Conservation (phyloP, 1,284 basidiomycete genomes). For the Irpex sp. region DNA sequence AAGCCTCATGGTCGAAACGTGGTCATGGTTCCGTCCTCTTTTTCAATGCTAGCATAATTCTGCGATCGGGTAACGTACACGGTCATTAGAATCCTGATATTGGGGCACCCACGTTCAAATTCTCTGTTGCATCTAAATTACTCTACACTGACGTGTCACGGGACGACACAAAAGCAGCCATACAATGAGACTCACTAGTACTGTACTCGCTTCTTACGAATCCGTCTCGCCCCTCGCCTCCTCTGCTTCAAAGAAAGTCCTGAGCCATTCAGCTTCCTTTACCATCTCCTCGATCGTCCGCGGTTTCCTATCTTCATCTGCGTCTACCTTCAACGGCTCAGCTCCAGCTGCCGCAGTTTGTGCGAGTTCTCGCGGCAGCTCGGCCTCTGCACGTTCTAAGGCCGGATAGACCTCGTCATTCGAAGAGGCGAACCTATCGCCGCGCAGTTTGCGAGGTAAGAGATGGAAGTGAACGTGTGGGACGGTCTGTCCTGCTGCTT, state of each 20-base stretch:
- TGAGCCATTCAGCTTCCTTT: slow-evolving; percentile 32
- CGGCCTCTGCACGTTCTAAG: slow-evolving; percentile 64
- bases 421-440: slow-evolving; percentile 57
- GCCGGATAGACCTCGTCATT: slow-evolving; percentile 82
- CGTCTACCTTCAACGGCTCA: slow-evolving; percentile 63
- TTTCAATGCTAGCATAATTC: too few species aligned
- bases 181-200: background rate
- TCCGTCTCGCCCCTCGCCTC: background rate
- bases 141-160: too few species aligned
- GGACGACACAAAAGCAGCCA: background rate
- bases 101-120: too few species aligned
- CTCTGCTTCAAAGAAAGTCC: slow-evolving; percentile 25
- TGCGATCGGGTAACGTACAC: too few species aligned
- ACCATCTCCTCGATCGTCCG: slow-evolving; percentile 46
- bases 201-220: background rate
- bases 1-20: too few species aligned
- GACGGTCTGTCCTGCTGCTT: slow-evolving; percentile 81
- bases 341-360: background rate
- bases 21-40: too few species aligned
- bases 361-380: slow-evolving; percentile 39
- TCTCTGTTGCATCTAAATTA: too few species aligned
- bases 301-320: slow-evolving; percentile 67
- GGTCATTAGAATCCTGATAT: background rate
- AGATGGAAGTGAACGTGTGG: slow-evolving; percentile 92
- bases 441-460: slow-evolving; percentile 70